Base-by-base conservation (phyloP, 2,329 filamentous ascomycete species). In the Colletotrichum gigasporum region DNA sequence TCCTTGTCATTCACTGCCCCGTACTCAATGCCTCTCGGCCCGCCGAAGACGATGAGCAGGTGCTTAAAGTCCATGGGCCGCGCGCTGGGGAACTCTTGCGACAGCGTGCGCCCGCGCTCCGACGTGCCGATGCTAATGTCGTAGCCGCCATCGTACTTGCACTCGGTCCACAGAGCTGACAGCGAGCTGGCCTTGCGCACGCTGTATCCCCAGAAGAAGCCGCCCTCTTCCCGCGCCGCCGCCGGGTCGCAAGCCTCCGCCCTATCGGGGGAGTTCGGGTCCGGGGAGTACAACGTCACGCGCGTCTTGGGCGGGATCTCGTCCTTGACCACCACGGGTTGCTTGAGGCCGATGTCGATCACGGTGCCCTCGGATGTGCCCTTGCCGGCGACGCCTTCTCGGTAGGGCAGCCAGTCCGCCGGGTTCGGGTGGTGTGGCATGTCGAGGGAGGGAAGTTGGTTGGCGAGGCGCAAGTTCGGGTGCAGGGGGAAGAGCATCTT, bases 131-230 rank as follows among this genome's bases (percentile, higher is more conserved):
- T 88, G 69, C 89, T 92, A 60, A 94, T 70, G 76, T 96, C 92
- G 76, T 97, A 97, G 11, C 93, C 93, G 45, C 87, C 88, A 59
- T 91, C 87, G 73, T 87, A 93, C 0, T 87, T 84, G 68, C 87
- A 90, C 74, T 94, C 92, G 4, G 92, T 94, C 71, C 95, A 94
- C 7, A 96, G 87, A 5, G 85, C 80, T 5, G 91, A 91, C 5
- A 97, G 83, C 3, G 87, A 90, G 4, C 77, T 71, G 34, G 89
- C 89, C 66, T 84, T 87, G 24, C 93, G 87, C 3, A 94, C 87
- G 8, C 81, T 84, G 75, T 91, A 97, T 45, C 93, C 93, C 93
- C 93, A 97, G 78, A 94, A 96, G 77, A 93, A 96, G 0, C 93
- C 93, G 2, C 82, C 87, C 67, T 94, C 88, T 54, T 91, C 90